Conservation (phyloP, 139 green algal genomes). For the Pleodorina starrii region DNA sequence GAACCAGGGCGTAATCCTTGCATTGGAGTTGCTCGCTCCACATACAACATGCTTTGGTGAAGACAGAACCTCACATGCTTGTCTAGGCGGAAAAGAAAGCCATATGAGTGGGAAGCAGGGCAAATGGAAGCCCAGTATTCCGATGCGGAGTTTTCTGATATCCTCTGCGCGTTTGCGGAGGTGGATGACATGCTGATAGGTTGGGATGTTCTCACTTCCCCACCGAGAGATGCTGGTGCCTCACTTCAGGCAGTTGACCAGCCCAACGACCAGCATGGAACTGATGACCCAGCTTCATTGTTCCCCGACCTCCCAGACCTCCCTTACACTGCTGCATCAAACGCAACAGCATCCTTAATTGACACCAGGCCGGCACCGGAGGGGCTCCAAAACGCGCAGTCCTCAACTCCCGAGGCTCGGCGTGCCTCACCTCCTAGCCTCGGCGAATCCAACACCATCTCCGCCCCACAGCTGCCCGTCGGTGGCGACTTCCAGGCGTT, state of each 20-base stretch:
- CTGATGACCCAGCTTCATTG: background rate
- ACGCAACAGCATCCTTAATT: background rate
- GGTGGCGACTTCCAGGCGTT: no score
- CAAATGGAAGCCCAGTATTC: conserved; percentile 15
- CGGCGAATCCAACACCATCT: no score
- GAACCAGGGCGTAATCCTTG: no score
- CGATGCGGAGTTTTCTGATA: background rate
- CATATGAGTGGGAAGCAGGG: background rate
- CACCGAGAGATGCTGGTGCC: background rate
- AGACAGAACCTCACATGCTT: no score
- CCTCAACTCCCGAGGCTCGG: no score
- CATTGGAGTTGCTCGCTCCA: no score
- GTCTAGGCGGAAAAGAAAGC: no score
- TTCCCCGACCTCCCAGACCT: background rate
- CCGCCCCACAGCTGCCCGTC: no score
- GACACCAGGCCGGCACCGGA: background rate
- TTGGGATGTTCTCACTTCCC: background rate
- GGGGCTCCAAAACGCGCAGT: no score
- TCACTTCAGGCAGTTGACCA: background rate
- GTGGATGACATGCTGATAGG: conserved; percentile 23
- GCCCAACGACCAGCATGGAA: background rate
- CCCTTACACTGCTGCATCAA: background rate
- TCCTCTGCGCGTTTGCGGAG: background rate
- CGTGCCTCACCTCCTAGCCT: no score
- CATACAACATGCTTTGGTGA: no score